Evolutionary conservation across 805 yeast species (phyloP).

Genomic region (Kuraishia cidri): DNA sequence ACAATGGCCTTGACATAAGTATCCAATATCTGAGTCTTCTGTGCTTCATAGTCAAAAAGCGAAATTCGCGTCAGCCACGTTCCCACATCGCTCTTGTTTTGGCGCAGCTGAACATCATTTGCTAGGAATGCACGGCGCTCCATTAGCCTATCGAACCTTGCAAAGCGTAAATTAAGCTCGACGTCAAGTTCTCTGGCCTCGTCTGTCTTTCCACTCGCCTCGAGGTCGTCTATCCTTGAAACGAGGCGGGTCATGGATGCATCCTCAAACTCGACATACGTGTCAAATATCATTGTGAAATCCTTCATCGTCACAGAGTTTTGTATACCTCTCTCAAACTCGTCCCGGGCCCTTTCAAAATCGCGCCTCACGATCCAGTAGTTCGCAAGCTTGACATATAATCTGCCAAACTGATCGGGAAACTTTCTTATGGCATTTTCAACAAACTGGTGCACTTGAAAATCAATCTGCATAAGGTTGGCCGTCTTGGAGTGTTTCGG

Average conservation of each 20-base stretch:
- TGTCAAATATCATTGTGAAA: slow-evolving; percentile 56
- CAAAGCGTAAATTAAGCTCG: slow-evolving; percentile 34
- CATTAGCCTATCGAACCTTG: slow-evolving; percentile 43
- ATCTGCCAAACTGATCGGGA: slow-evolving; percentile 50
- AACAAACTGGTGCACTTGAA: slow-evolving; percentile 24
- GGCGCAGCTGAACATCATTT: slow-evolving; percentile 60
- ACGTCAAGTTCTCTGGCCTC: slow-evolving; percentile 10
- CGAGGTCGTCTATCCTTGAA: slow-evolving; percentile 10
- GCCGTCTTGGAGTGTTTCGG: slow-evolving; percentile 7
- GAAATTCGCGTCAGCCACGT: slow-evolving; percentile 63
- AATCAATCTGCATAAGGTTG: slow-evolving; percentile 4
- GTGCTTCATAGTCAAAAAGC: slow-evolving; percentile 27
- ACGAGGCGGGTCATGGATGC: slow-evolving; percentile 23
- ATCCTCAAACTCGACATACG: slow-evolving; percentile 55
- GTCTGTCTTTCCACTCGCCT: slow-evolving; percentile 11
- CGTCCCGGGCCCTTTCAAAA: slow-evolving; percentile 26
- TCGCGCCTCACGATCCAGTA: slow-evolving; percentile 32
- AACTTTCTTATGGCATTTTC: slow-evolving; percentile 27
- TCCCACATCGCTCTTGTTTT: slow-evolving; percentile 49
- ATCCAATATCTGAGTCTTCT: slow-evolving; percentile 33
- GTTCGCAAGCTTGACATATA: slow-evolving; percentile 37
- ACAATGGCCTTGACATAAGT: slow-evolving; percentile 61
- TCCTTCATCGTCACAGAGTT: slow-evolving; percentile 45
- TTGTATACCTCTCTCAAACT: slow-evolving; percentile 39
- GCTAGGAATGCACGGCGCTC: slow-evolving; percentile 46